Evolutionary conservation across 2,329 filamentous ascomycete genomes (phyloP), one percentile per base, ranked within the genome.

Genomic region (Alternaria sp.): DNA sequence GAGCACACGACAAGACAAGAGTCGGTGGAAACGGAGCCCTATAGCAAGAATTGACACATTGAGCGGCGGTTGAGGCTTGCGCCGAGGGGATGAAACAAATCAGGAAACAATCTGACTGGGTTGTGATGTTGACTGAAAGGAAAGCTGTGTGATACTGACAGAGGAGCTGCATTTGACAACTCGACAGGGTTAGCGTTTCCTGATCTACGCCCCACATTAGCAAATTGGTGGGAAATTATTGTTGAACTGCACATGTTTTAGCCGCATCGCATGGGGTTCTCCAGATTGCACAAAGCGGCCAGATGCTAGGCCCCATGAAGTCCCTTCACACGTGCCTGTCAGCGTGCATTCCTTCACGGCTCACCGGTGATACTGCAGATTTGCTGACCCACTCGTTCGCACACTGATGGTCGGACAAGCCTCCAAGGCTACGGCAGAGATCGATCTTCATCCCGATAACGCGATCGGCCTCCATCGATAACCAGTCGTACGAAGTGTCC

Each of bases 231-330:
- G 44, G 49, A 23, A 24, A 54, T 37, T 51, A 48, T 61, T 63
- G 53, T 61, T 65, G 57, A 66, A 59, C 61, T 66, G 61, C 56
- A 52, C 48, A 29, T 51, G 36, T 44, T 66, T 63, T 65, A 65
- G 58, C 62, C 60, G 63, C 56, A 59, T 46, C 44, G 34, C 26
- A 52, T 51, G 46, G 46, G 40, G 28, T 48, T 48, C 49, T 26
- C 33, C 31, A 40, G 24, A 41, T 34, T 23, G 50, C 41, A 51
- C 34, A 50, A 37, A 39, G 36, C 44, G 44, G 23, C 44, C 11
- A 28, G 31, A 29, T 26, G 44, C 46, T 57, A 58, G 37, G 26
- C 41, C 58, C 31, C 21, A 48, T 50, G 17, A 54, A 39, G 58
- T 39, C 45, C 37, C 26, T 17, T 17, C 54, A 55, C 62, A 61